phyloP scores from a whole-genome alignment of 768 basidiomycete species.

The Lactarius tabidus region DNA sequence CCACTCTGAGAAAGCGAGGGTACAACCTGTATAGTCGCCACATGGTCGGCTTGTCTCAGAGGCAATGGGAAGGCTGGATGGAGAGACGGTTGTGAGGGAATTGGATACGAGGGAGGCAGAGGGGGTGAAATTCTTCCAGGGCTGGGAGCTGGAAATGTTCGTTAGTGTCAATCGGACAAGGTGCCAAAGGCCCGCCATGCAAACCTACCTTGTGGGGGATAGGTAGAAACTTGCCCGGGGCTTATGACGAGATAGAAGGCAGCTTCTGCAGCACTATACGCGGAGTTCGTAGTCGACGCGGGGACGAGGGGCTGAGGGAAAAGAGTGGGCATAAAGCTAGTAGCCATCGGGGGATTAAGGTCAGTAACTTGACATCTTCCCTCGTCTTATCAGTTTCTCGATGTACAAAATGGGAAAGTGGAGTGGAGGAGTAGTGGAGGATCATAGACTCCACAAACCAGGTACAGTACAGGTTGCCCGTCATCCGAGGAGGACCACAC shows the following conservation, averaged over 20 bases:
- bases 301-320: not conserved
- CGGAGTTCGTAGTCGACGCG: not conserved
- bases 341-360: no score
- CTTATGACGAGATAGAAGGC: not conserved
- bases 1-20: not conserved
- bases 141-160: not conserved
- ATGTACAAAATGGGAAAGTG: no score
- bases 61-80: not conserved
- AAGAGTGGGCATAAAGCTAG: no score
- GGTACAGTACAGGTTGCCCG: no score
- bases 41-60: not conserved
- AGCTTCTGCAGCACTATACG: not conserved
- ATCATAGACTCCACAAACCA: no score
- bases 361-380: no score
- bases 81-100: not conserved
- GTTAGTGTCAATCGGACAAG: not conserved
- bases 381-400: no score
- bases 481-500: no score
- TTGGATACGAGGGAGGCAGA: not conserved
- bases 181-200: not conserved
- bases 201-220: not conserved
- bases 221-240: not conserved
- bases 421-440: no score
- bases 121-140: not conserved
- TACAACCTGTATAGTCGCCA: not conserved